phyloP scores from a whole-genome alignment of 2,329 filamentous ascomycete species.

The Cordyceps sp. region DNA sequence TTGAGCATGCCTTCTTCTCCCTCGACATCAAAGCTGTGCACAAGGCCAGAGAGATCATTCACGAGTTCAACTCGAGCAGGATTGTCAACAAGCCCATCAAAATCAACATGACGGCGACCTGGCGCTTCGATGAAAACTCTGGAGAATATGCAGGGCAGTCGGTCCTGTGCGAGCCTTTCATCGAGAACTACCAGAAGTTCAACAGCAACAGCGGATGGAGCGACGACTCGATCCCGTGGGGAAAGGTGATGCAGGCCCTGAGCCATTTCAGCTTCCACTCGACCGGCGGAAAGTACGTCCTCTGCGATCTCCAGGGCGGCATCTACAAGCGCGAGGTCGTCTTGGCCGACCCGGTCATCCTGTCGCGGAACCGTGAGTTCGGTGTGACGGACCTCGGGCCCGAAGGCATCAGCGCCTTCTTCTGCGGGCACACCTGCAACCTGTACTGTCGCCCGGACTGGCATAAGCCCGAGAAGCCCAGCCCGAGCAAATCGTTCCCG shows the following conservation, averaged over 20 bases:
- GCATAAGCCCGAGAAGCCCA: neutral
- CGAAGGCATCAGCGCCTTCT: slow-evolving; percentile 21
- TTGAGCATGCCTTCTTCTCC: slow-evolving; percentile 15
- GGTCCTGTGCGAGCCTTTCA: slow-evolving; percentile 19
- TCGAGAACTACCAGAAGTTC: slow-evolving; percentile 24
- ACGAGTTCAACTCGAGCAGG: slow-evolving; percentile 15
- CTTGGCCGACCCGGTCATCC: slow-evolving; percentile 23
- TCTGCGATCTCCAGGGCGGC: slow-evolving; percentile 26
- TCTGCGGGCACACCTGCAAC: slow-evolving; percentile 18
- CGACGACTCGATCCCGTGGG: slow-evolving; percentile 13
- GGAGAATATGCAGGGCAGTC: slow-evolving; percentile 6
- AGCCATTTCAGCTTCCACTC: slow-evolving; percentile 26
- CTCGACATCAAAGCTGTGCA: slow-evolving; percentile 20
- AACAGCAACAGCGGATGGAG: slow-evolving; percentile 26
- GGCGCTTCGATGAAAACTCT: slow-evolving; percentile 7
- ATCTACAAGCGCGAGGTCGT: slow-evolving; percentile 16
- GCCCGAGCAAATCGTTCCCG: too few relatives aligned
- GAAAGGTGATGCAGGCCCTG: slow-evolving; percentile 22
- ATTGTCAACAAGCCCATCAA: slow-evolving; percentile 14
- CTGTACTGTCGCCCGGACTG: slow-evolving; percentile 8
- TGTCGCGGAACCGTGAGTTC: slow-evolving; percentile 18
- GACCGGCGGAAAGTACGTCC: slow-evolving; percentile 16
- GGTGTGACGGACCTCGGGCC: slow-evolving; percentile 21
- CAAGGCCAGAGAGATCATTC: slow-evolving; percentile 17
- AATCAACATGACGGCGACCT: slow-evolving; percentile 18